Evolutionary conservation across 176 grass and related monocot genomes (phyloP).

Genomic region (Musa troglodytarum): DNA sequence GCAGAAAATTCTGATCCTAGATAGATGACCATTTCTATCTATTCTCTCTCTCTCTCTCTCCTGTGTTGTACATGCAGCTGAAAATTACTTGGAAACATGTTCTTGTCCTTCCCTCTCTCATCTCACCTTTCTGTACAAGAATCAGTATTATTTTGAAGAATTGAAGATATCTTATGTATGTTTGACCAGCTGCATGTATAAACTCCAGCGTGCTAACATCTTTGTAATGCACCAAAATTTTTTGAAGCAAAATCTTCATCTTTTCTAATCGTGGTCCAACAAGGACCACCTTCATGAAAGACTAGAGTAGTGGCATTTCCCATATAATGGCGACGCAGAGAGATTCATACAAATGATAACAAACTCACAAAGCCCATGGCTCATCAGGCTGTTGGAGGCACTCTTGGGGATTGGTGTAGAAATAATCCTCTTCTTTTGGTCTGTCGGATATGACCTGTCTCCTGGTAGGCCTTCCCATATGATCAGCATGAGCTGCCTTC

Average conservation of each 20-base stretch:
- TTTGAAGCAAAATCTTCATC: neutral
- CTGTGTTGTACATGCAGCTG: no score
- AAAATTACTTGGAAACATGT: no score
- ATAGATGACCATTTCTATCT: no score
- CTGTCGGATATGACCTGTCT: constrained; percentile 55
- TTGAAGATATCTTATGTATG: neutral
- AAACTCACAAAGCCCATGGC: constrained; percentile 28
- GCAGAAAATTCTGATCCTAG: no score
- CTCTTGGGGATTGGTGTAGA: constrained; percentile 84
- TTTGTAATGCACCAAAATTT: neutral
- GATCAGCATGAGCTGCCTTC: constrained; percentile 51
- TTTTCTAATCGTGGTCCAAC: no score
- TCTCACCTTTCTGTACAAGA: neutral
- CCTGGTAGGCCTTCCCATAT: constrained; percentile 56
- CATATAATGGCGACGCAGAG: constrained; percentile 1
- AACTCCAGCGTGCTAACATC: neutral
- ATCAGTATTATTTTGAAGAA: neutral
- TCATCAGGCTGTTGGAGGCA: constrained; percentile 44
- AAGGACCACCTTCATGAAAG: no score
- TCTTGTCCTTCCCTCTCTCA: neutral
- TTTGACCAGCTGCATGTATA: neutral
- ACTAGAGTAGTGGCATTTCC: no score
- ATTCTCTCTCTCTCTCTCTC: no score
- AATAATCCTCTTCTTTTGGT: constrained; percentile 94
- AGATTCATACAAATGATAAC: neutral